These are phyloP conservation scores for Coemansia sp. DNA, from an alignment of 371 early-diverging fungal species.

Conservation along the genomic window DNA sequence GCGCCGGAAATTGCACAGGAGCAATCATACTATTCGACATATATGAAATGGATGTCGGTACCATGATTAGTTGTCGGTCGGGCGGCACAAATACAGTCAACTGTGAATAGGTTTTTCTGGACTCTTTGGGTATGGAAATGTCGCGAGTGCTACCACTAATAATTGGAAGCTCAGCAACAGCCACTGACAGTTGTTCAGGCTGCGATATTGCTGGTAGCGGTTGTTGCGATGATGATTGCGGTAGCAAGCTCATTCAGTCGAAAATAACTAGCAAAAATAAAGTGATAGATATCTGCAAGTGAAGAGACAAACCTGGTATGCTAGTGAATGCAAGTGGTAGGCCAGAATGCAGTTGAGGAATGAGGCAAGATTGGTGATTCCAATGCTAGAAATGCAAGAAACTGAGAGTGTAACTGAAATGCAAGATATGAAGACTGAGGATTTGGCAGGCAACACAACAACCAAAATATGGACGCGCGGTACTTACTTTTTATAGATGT, in stretches of 20 bases:
- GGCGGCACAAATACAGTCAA: constrained; percentile 18
- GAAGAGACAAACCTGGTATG: background rate
- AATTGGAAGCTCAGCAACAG: background rate
- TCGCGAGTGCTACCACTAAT: background rate
- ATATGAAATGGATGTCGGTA: constrained; percentile 19
- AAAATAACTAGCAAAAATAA: background rate
- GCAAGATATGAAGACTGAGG: background rate
- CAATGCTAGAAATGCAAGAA: background rate
- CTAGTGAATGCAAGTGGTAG: background rate
- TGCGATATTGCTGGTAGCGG: background rate
- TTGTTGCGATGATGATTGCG: background rate
- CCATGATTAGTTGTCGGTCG: constrained; percentile 26
- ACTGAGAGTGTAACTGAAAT: background rate
- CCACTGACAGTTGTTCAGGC: background rate
- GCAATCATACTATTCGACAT: constrained; percentile 9
- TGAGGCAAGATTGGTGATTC: background rate
- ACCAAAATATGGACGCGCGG: background rate
- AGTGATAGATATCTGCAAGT: background rate
- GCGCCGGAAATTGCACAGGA: constrained; percentile 5
- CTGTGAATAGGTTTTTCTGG: background rate
- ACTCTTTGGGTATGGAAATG: background rate
- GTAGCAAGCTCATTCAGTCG: background rate
- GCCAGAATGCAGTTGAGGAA: background rate
- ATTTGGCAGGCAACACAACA: background rate
- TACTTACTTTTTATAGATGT: background rate